Percentiles rank a stretch among this genome's conserved stretches.
Conservation (phyloP, 352 stramenopile species). For the Phytophthora colocasiae region DNA sequence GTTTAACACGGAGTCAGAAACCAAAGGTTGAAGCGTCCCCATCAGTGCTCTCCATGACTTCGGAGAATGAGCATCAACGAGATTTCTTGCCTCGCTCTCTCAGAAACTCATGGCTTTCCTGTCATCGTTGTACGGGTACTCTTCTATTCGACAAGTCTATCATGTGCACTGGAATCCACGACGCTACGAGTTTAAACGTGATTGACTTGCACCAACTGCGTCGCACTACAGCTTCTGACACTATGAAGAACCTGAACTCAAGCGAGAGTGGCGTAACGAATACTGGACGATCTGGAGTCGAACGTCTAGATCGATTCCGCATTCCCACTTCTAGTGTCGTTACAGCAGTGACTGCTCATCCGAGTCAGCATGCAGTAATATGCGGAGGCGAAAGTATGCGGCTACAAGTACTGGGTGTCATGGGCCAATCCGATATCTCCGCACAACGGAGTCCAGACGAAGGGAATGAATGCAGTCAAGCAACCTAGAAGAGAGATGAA, state of each 20-base stretch:
- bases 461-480: not conserved
- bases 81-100: slow-evolving; percentile 31
- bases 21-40: too few relatives aligned
- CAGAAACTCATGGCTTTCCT: slow-evolving; percentile 61
- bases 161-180: slow-evolving; percentile 54
- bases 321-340: slow-evolving; percentile 53
- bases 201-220: slow-evolving; percentile 60
- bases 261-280: not conserved
- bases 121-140: slow-evolving; percentile 54
- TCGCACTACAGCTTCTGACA: not conserved
- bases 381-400: slow-evolving; percentile 55
- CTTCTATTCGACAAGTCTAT: slow-evolving; percentile 62
- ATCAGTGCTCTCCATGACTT: slow-evolving; percentile 39
- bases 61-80: slow-evolving; percentile 27
- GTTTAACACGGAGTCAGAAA: too few relatives aligned
- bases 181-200: slow-evolving; percentile 50
- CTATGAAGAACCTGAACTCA: not conserved
- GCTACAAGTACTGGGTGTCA: slow-evolving; percentile 39
- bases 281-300: slow-evolving; percentile 22
- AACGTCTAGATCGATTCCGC: slow-evolving; percentile 55
- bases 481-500: not conserved
- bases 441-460: not conserved
- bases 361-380: slow-evolving; percentile 51
- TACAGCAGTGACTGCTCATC: slow-evolving; percentile 56
- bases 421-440: slow-evolving; percentile 9